Conservation (phyloP, 225 moss, liverwort and hornwort species). For the Marchantia polymorpha region DNA sequence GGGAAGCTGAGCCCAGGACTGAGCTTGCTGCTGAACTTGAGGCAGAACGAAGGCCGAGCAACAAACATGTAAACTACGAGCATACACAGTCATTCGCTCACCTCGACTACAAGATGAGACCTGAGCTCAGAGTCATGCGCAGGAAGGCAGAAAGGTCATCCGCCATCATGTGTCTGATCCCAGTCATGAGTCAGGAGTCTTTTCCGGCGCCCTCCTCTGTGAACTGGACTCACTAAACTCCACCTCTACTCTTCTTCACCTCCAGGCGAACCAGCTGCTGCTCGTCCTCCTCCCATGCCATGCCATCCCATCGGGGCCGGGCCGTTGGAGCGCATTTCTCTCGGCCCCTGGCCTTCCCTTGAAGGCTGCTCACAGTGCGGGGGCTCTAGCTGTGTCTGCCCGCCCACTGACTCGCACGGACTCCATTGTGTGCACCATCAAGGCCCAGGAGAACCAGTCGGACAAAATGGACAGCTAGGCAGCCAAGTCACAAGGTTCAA, state of each 20-base stretch:
- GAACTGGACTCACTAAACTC: not conserved
- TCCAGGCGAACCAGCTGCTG: not conserved
- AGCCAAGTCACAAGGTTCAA: conserved; percentile 5
- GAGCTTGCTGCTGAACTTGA: too few species aligned
- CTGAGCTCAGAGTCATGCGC: not conserved
- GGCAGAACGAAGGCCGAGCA: too few species aligned
- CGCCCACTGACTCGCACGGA: conserved; percentile 8
- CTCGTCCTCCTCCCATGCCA: not conserved
- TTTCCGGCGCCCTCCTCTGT: not conserved
- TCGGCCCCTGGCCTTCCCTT: not conserved
- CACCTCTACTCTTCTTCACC: not conserved
- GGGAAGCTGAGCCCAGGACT: not conserved
- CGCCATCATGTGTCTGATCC: not conserved
- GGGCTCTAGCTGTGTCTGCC: not conserved
- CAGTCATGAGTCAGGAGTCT: not conserved
- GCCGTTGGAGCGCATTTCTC: too few species aligned
- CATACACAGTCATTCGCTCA: not conserved
- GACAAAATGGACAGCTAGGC: conserved; percentile 9
- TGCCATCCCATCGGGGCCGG: not conserved
- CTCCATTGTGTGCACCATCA: not conserved
- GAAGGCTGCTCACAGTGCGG: conserved; percentile 4
- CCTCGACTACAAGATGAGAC: not conserved
- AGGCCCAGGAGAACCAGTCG: not conserved
- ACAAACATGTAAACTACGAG: not conserved
- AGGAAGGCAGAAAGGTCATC: not conserved